Percentiles rank a stretch among this genome's conserved stretches.
Conservation (phyloP, 2,329 filamentous ascomycete genomes). For the Trichoderma semiorbis region DNA sequence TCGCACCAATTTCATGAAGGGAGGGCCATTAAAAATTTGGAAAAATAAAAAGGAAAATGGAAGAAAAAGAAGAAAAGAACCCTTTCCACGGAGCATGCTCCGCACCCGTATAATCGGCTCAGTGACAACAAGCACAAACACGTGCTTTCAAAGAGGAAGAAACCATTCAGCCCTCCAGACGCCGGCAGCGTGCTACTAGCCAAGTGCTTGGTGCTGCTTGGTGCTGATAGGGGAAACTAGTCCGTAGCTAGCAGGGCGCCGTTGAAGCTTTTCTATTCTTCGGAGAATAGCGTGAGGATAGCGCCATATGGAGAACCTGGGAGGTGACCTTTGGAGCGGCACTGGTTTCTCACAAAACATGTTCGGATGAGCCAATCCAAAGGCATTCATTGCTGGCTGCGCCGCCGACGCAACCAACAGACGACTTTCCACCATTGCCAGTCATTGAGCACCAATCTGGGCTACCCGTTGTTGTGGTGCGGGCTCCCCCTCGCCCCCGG, state of each 20-base stretch:
- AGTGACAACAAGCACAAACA: background rate
- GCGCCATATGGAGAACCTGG: conserved; percentile 7
- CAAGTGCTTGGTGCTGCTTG: background rate
- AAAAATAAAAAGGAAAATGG: background rate
- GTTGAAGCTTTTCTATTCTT: conserved; percentile 2
- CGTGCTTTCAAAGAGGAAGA: background rate
- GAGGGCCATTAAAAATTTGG: background rate
- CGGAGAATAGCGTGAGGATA: conserved; percentile 13
- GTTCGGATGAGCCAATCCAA: background rate
- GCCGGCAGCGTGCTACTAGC: background rate
- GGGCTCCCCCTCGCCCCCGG: background rate
- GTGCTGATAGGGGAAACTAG: background rate
- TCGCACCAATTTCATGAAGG: background rate
- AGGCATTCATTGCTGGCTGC: background rate
- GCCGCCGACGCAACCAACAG: conserved; percentile 2
- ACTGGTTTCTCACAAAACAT: conserved; percentile 1
- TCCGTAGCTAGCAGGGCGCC: conserved; percentile 2
- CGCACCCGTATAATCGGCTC: background rate
- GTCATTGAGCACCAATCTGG: background rate
- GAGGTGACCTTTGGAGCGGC: background rate
- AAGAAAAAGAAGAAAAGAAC: background rate
- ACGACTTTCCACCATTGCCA: background rate
- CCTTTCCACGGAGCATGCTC: background rate
- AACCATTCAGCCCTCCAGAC: background rate
- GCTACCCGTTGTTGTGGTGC: background rate